These are phyloP conservation scores for Candida ponderosae DNA, from an alignment of 805 yeast genomes.

Conservation along the genomic window DNA sequence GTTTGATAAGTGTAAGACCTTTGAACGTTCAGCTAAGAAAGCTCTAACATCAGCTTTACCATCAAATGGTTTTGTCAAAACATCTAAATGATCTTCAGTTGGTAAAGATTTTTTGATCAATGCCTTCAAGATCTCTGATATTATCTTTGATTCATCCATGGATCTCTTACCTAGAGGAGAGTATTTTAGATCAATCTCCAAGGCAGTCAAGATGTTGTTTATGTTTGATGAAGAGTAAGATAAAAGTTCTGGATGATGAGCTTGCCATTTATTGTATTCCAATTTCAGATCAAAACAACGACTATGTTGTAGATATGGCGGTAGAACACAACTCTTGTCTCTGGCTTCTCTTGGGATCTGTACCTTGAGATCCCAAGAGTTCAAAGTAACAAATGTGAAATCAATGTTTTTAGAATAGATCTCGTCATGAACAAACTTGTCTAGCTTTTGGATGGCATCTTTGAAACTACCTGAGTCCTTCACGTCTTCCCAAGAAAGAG, in stretches of 20 bases:
- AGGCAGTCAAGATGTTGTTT: slow-evolving; percentile 19
- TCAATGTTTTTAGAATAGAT: slow-evolving; percentile 35
- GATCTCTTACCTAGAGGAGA: slow-evolving; percentile 3
- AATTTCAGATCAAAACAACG: slow-evolving; percentile 65
- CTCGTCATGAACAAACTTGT: slow-evolving; percentile 37
- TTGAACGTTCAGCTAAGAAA: slow-evolving; percentile 65
- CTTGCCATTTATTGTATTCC: slow-evolving; percentile 70
- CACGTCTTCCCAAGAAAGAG: slow-evolving; percentile 55
- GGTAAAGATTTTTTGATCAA: slow-evolving; percentile 41
- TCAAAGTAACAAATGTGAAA: slow-evolving; percentile 59
- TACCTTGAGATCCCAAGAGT: slow-evolving; percentile 68
- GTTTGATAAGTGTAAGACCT: slow-evolving; percentile 72
- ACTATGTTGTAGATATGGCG: slow-evolving; percentile 69
- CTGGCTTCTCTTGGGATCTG: slow-evolving; percentile 75
- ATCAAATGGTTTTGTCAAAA: slow-evolving; percentile 70
- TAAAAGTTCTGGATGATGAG: slow-evolving; percentile 45
- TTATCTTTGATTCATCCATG: slow-evolving; percentile 34
- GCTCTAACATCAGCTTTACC: slow-evolving; percentile 62
- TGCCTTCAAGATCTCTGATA: slow-evolving; percentile 36
- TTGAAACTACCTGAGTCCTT: slow-evolving; percentile 50
- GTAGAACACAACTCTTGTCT: slow-evolving; percentile 64
- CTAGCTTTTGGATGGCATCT: slow-evolving; percentile 53
- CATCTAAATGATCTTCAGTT: slow-evolving; percentile 39
- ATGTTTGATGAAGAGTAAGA: slow-evolving; percentile 22
- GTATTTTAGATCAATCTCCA: slow-evolving; percentile 16